Evolutionary conservation across 768 basidiomycete genomes (phyloP), one percentile per base, ranked within the genome.

Genomic region (Tulasnella sp.): DNA sequence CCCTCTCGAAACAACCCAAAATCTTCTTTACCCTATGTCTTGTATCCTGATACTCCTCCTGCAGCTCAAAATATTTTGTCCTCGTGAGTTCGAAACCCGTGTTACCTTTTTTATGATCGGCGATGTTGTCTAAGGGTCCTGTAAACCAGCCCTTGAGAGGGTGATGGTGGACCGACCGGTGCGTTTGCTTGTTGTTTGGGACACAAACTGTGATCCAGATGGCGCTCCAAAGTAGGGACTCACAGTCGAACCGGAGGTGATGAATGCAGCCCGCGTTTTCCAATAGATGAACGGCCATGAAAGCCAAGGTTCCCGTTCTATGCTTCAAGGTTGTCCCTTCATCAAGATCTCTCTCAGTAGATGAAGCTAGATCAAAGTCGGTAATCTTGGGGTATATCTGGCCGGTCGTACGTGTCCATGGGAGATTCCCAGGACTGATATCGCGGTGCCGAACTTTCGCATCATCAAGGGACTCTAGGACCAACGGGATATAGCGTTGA

Each of bases 371-470:
- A 23, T 56, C 54, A 23, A 56, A 56, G 23, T 56, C 54, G 10
- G 17, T n/a, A 13, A 56, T 19, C 34, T 44, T 56, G 45, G 21
- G n/a, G 10, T 42, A 15, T 5, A 38, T 4, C 10, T 30, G 17
- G 19, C 45, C 54, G 10, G 5, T 13, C n/a, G 4, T 24, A 4
- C 27, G 34, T 21, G 10, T 9, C 30, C 38, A 56, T 9, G 7
- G 45, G 9, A 56, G 54, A 8, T 56, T 56, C 10, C 41, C 41
- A n/a, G 41, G n/a, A 29, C 54, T 56, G 41, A 56, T 45, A 44
- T 56, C 32, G 17, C 54, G 54, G 21, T 56, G 54, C 5, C 21
- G 41, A 38, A 56, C 45, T 5, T 29, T 29, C 13, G 54, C 54
- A 26, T 41, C 8, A 21, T 56, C 54, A 44, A 56, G 54, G 41